Evolutionary conservation across 257 asterid genomes (phyloP).

Genomic region (Nicotiana otophora): DNA sequence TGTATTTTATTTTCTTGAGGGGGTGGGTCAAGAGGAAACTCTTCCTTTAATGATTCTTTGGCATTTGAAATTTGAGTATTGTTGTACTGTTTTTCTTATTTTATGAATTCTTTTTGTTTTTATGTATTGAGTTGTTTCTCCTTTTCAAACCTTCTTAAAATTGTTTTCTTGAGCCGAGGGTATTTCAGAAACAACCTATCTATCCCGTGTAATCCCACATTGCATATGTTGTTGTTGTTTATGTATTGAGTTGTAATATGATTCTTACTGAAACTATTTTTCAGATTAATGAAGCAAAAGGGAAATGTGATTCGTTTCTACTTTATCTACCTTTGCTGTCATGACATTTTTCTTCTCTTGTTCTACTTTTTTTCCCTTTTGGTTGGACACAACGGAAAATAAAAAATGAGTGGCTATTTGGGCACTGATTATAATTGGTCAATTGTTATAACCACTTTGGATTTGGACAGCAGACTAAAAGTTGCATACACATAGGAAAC

Average conservation of each 20-base stretch:
- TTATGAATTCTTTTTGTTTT: background rate
- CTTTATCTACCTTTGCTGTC: background rate
- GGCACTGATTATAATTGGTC: too few species aligned
- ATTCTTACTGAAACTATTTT: background rate
- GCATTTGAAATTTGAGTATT: background rate
- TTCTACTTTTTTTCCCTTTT: background rate
- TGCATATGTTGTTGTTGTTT: background rate
- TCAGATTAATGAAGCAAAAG: background rate
- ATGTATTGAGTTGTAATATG: background rate
- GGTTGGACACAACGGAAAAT: background rate
- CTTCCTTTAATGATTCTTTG: background rate
- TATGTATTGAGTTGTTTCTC: background rate
- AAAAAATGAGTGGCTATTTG: too few species aligned
- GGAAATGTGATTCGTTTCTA: too few species aligned
- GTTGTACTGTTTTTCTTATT: background rate
- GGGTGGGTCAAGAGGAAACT: background rate
- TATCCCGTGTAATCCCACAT: too few species aligned
- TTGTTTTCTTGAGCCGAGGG: too few species aligned
- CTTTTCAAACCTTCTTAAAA: too few species aligned
- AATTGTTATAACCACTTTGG: too few species aligned
- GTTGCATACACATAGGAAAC: too few species aligned
- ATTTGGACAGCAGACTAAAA: too few species aligned
- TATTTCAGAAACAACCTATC: accelerated
- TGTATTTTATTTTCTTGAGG: background rate
- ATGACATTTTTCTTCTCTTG: background rate